These are phyloP conservation scores for Mycena belliarum DNA, from an alignment of 768 basidiomycete species.

Conservation along the genomic window DNA sequence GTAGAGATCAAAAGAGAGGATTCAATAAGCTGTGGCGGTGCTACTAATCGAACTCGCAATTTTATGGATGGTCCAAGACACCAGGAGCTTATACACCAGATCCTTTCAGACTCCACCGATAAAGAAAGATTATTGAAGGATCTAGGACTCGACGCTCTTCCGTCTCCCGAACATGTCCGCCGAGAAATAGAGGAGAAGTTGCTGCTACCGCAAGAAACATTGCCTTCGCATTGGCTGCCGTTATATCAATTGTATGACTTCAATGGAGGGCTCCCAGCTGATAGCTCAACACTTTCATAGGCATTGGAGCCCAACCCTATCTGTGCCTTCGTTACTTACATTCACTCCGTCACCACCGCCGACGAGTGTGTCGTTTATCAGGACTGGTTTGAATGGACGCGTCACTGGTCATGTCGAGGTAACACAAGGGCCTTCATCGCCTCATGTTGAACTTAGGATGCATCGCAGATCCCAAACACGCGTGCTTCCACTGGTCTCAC, in stretches of 20 bases:
- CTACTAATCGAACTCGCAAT: too few relatives aligned
- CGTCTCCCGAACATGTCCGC: conserved; percentile 60
- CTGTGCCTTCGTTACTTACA: conserved; percentile 63
- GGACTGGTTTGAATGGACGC: conserved; percentile 76
- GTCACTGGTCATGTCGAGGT: conserved; percentile 85
- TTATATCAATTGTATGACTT: conserved; percentile 81
- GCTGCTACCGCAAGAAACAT: conserved; percentile 62
- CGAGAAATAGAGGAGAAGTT: conserved; percentile 74
- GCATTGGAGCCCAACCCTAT: conserved; percentile 68
- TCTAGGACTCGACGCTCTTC: conserved; percentile 58
- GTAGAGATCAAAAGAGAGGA: too few relatives aligned
- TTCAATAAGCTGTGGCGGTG: too few relatives aligned
- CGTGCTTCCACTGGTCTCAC: conserved; percentile 70
- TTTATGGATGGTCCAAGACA: conserved; percentile 39
- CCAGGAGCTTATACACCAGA: conserved; percentile 42
- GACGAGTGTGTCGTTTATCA: conserved; percentile 70
- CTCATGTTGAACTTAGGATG: neutral
- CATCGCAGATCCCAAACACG: conserved; percentile 51
- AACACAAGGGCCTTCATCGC: conserved; percentile 5
- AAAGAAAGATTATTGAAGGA: conserved; percentile 47
- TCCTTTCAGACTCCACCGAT: conserved; percentile 43
- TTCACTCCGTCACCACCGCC: conserved; percentile 73
- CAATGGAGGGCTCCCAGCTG: conserved; percentile 11
- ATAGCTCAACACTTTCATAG: conserved; percentile 37
- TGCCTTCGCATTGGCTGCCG: conserved; percentile 75